Conservation (phyloP, 352 stramenopile species). For the Phytopythium oedochilum region DNA sequence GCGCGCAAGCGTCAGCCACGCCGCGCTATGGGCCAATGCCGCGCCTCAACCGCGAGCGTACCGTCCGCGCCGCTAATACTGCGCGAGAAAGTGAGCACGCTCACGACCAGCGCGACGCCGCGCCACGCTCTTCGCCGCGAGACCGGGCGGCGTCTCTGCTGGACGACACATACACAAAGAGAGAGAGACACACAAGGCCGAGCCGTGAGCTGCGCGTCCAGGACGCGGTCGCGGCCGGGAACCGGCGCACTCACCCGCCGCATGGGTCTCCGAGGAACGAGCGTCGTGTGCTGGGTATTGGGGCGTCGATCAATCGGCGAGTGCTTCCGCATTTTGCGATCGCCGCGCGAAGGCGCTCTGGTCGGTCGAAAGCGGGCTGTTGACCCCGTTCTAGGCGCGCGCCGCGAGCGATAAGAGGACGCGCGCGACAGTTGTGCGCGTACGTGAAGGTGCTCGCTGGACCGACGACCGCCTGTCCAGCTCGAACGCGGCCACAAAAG, state of each 20-base stretch:
- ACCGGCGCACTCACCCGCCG: slow-evolving; percentile 1
- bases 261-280: not conserved
- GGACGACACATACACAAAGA: not conserved
- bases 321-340: not conserved
- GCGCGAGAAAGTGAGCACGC: not conserved
- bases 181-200: not conserved
- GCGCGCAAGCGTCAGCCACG: not conserved
- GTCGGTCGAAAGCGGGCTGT: not conserved
- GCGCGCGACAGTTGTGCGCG: not conserved
- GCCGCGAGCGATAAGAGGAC: too few relatives aligned
- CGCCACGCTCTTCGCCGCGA: not conserved
- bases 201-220: not conserved
- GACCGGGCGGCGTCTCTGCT: not conserved
- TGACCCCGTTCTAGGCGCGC: not conserved
- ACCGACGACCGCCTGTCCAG: not conserved
- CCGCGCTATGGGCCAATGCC: not conserved
- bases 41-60: not conserved
- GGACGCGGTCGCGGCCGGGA: not conserved
- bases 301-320: not conserved
- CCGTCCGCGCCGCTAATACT: not conserved
- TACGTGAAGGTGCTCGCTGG: not conserved
- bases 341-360: not conserved
- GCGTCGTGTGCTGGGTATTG: not conserved
- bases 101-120: not conserved
- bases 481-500: slow-evolving; percentile 2